These are phyloP conservation scores for Chrysopogon serrulatus DNA, from an alignment of 176 grass and related monocot genomes.

Conservation along the genomic window DNA sequence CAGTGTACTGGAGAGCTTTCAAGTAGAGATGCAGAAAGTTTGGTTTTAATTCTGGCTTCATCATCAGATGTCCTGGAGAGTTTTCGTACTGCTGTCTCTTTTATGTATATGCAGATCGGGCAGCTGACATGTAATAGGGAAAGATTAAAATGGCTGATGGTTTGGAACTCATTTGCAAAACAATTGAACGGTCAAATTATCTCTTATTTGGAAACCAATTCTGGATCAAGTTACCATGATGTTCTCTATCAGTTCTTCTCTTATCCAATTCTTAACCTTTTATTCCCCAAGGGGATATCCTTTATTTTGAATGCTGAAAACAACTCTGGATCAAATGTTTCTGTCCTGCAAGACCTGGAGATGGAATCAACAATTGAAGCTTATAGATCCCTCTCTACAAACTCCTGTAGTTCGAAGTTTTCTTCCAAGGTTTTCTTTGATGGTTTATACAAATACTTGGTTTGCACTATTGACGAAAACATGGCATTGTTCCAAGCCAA, in stretches of 20 bases:
- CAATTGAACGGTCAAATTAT: slow-evolving; percentile 16
- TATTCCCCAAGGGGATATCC: not conserved
- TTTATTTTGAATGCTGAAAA: slow-evolving; percentile 8
- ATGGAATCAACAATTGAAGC: slow-evolving; percentile 25
- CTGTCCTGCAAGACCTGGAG: slow-evolving; percentile 1
- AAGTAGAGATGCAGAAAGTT: slow-evolving; percentile 18
- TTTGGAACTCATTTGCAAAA: slow-evolving; percentile 45
- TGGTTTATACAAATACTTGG: slow-evolving; percentile 40
- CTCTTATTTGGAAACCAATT: not conserved
- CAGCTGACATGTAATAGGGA: not conserved
- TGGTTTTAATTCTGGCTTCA: slow-evolving; percentile 17
- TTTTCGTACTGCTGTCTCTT: slow-evolving; percentile 29
- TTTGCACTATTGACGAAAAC: slow-evolving; percentile 42
- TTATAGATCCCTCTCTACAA: slow-evolving; percentile 36
- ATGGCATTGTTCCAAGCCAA: slow-evolving; percentile 28
- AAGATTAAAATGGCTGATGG: slow-evolving; percentile 29
- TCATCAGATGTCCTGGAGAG: not conserved
- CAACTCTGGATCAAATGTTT: not conserved
- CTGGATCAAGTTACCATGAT: not conserved
- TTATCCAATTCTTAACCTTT: slow-evolving; percentile 42
- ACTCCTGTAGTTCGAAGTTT: slow-evolving; percentile 33
- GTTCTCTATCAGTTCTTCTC: slow-evolving; percentile 44
- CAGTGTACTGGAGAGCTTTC: slow-evolving; percentile 28
- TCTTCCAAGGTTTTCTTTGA: slow-evolving; percentile 32
- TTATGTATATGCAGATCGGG: slow-evolving; percentile 37